These are phyloP conservation scores for Jacaranda mimosifolia DNA, from an alignment of 257 asterid species.

Conservation along the genomic window DNA sequence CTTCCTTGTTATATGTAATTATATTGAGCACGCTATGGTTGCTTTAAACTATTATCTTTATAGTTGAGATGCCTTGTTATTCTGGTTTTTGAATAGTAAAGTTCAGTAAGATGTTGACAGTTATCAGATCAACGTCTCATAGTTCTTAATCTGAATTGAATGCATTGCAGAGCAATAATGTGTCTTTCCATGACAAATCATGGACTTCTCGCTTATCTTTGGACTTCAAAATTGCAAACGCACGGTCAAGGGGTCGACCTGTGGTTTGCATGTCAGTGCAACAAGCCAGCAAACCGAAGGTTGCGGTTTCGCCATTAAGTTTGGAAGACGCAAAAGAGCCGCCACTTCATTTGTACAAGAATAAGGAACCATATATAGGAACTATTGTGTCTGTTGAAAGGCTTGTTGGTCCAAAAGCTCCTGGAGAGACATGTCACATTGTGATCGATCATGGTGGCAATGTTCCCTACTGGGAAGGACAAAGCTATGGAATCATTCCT, in stretches of 20 bases:
- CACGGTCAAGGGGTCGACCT: constrained; percentile 44
- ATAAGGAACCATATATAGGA: constrained; percentile 80
- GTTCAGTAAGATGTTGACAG: background rate
- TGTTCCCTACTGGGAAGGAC: constrained; percentile 99
- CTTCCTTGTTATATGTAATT: background rate
- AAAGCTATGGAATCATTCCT: constrained; percentile 92
- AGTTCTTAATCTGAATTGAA: constrained; percentile 26
- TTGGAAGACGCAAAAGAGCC: constrained; percentile 92
- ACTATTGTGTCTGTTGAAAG: constrained; percentile 87
- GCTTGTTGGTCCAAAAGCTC: constrained; percentile 93
- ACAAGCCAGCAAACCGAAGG: constrained; percentile 78
- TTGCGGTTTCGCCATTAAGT: constrained; percentile 71
- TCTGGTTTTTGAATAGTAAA: background rate
- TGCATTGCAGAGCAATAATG: constrained; percentile 57
- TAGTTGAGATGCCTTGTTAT: background rate
- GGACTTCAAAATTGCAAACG: constrained; percentile 48
- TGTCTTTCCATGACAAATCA: constrained; percentile 56
- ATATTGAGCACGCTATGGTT: background rate
- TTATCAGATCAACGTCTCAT: background rate
- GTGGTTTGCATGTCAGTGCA: constrained; percentile 87
- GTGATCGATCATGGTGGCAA: constrained; percentile 94
- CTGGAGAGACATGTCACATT: constrained; percentile 96
- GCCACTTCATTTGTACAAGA: constrained; percentile 86
- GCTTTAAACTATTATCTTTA: background rate
- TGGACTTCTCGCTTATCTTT: constrained; percentile 46